Conservation (phyloP, 164 flowering plant species). For the Tinospora cordifolia region DNA sequence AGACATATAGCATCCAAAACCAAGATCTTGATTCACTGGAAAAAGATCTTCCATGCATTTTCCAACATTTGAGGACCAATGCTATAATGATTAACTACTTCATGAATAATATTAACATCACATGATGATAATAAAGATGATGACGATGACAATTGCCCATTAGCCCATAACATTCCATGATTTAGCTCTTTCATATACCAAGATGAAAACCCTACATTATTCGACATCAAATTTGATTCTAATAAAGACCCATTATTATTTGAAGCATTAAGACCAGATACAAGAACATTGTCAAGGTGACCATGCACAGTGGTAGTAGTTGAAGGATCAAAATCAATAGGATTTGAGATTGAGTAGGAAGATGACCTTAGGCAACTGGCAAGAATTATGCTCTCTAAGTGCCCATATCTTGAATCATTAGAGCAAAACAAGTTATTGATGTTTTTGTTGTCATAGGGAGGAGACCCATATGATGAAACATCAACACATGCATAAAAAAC, state of each 20-base stretch:
- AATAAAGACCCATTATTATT: not conserved
- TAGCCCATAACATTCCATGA: slow-evolving; percentile 30
- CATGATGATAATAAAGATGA: slow-evolving; percentile 8
- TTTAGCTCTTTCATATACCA: slow-evolving; percentile 25
- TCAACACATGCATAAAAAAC: slow-evolving; percentile 7
- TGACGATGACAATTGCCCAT: slow-evolving; percentile 13
- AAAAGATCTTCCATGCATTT: slow-evolving; percentile 43
- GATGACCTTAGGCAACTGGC: slow-evolving; percentile 57
- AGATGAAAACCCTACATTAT: slow-evolving; percentile 6
- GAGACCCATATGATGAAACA: slow-evolving; percentile 22
- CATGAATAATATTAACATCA: slow-evolving; percentile 29
- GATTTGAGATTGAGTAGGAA: slow-evolving; percentile 11
- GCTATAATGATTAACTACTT: slow-evolving; percentile 14
- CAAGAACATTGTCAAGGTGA: not conserved
- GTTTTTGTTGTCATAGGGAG: not conserved
- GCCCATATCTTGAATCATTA: slow-evolving; percentile 57
- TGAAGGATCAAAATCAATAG: not conserved
- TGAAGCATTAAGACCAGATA: not conserved
- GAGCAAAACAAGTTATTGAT: slow-evolving; percentile 28
- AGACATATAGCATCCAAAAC: slow-evolving; percentile 20
- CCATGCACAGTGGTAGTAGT: not conserved
- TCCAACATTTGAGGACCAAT: slow-evolving; percentile 34
- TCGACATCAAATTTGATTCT: not conserved
- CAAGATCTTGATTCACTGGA: not conserved
- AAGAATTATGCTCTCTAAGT: slow-evolving; percentile 76